Evolutionary conservation across 306 rosid genomes (phyloP).

Genomic region (Castanea crenata): DNA sequence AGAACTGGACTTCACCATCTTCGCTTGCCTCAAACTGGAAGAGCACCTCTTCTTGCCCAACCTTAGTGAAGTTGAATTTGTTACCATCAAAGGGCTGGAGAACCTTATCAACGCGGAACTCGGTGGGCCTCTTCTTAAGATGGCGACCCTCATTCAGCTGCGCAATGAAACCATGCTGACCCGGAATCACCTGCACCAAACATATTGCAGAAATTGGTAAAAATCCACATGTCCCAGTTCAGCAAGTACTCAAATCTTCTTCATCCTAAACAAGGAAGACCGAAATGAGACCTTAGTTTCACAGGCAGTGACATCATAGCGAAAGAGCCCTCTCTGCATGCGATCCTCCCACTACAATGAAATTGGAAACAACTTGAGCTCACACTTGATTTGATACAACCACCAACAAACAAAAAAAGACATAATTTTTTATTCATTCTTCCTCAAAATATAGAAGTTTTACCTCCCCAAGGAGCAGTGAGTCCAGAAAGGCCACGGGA

Average conservation of each 20-base stretch:
- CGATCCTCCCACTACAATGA: constrained; percentile 90
- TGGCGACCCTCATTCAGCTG: constrained; percentile 98
- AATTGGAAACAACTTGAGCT: constrained; percentile 12
- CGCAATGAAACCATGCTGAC: constrained; percentile 79
- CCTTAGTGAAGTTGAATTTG: constrained; percentile 91
- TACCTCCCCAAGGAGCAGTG: constrained; percentile 93
- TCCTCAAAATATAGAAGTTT: constrained; percentile 6
- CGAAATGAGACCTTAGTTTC: constrained; percentile 69
- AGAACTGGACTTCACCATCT: constrained; percentile 66
- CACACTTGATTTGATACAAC: not conserved
- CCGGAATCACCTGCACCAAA: constrained; percentile 74
- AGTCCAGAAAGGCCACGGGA: constrained; percentile 75
- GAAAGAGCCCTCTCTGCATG: constrained; percentile 85
- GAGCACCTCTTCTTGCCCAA: constrained; percentile 92
- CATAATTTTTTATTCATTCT: not conserved
- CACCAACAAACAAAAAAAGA: not conserved
- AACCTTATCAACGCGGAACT: constrained; percentile 87
- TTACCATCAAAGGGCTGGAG: constrained; percentile 85
- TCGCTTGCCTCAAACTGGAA: constrained; percentile 78
- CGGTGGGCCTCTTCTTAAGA: constrained; percentile 94
- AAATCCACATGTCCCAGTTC: not conserved
- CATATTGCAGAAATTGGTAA: constrained; percentile 13
- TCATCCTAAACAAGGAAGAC: not conserved
- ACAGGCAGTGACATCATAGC: constrained; percentile 92
- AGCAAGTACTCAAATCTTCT: not conserved